These are phyloP conservation scores for Candida krabiensis DNA, from an alignment of 805 yeast species.

Conservation along the genomic window DNA sequence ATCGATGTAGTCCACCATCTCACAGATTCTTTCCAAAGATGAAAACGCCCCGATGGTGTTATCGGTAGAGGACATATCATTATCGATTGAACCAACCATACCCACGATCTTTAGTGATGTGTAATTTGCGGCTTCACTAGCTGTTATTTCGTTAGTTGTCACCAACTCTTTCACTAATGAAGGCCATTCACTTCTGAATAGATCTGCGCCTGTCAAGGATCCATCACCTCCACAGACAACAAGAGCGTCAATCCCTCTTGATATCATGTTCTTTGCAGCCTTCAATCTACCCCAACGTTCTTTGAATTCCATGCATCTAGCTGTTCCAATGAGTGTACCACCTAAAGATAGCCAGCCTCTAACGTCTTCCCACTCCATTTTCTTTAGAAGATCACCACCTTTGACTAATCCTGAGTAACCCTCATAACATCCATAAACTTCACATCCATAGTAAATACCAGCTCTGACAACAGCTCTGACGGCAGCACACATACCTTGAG, in stretches of 20 bases:
- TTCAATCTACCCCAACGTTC: constrained; percentile 81
- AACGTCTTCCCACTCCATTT: constrained; percentile 91
- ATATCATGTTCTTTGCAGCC: constrained; percentile 83
- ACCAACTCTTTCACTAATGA: constrained; percentile 73
- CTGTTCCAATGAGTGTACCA: constrained; percentile 96
- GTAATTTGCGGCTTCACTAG: constrained; percentile 59
- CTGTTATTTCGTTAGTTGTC: constrained; percentile 52
- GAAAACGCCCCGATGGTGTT: constrained; percentile 96
- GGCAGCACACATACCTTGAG: constrained; percentile 97
- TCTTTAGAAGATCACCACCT: constrained; percentile 75
- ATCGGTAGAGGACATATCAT: constrained; percentile 97
- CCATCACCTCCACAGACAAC: constrained; percentile 99
- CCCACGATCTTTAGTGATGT: constrained; percentile 85
- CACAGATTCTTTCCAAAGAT: constrained; percentile 88
- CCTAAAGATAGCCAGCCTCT: constrained; percentile 92
- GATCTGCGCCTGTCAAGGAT: constrained; percentile 95
- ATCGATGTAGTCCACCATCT: constrained; percentile 93
- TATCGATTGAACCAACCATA: constrained; percentile 94
- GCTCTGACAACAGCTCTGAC: constrained; percentile 95
- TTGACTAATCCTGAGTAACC: constrained; percentile 92
- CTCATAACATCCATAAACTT: constrained; percentile 87
- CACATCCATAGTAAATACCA: constrained; percentile 84
- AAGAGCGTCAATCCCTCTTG: constrained; percentile 88
- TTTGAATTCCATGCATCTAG: constrained; percentile 82
- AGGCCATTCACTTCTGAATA: constrained; percentile 95